Percentiles rank a stretch among this genome's conserved stretches.
Evolutionary conservation across 1,139 yeast species (phyloP).

Genomic region (Candida smagusa): DNA sequence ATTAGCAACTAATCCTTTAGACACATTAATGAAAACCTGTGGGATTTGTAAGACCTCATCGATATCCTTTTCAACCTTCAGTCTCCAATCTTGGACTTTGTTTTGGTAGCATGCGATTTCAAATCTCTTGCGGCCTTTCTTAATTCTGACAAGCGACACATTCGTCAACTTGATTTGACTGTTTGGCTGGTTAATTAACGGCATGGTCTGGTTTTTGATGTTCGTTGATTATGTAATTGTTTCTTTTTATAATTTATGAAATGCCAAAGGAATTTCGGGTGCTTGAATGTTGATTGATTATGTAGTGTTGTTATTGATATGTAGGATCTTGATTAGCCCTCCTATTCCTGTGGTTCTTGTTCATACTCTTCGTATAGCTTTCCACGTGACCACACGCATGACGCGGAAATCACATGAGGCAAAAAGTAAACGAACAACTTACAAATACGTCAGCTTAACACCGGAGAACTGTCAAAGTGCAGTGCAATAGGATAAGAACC

Average conservation of each 20-base stretch:
- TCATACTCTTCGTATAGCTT: too few relatives aligned
- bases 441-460: conserved; percentile 3
- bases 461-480: too few relatives aligned
- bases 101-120: conserved; percentile 97
- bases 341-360: too few relatives aligned
- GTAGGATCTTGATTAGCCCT: too few relatives aligned
- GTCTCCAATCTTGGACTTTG: conserved; percentile 93
- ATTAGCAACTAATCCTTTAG: conserved; percentile 92
- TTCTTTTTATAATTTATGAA: too few relatives aligned
- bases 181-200: conserved; percentile 77
- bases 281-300: too few relatives aligned
- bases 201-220: conserved; percentile 30
- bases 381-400: too few relatives aligned
- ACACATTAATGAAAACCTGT: conserved; percentile 89
- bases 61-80: conserved; percentile 83
- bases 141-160: conserved; percentile 88
- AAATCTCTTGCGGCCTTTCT: conserved; percentile 84
- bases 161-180: conserved; percentile 88
- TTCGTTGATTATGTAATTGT: too few relatives aligned
- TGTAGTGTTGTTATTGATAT: too few relatives aligned
- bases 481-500: too few relatives aligned
- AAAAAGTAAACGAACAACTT: background rate
- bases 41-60: conserved; percentile 96
- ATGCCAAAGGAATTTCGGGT: too few relatives aligned
- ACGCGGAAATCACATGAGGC: too few relatives aligned